Percentiles rank a stretch among this genome's conserved stretches.
Evolutionary conservation across 1,139 yeast species (phyloP).

Genomic region (Candida smagusa): DNA sequence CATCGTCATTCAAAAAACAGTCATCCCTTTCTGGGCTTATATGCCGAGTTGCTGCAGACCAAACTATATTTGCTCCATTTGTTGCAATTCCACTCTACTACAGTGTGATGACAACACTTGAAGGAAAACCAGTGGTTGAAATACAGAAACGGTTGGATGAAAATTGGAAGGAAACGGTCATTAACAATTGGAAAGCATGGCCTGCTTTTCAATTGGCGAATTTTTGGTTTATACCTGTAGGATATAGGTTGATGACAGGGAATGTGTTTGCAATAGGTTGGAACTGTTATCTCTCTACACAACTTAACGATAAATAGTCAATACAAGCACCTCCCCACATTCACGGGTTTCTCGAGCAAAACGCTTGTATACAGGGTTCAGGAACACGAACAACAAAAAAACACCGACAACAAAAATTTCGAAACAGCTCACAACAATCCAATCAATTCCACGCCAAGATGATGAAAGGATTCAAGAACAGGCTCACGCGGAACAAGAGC

Average conservation of each 20-base stretch:
- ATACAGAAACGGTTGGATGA: slow-evolving; percentile 33
- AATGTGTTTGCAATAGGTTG: slow-evolving; percentile 75
- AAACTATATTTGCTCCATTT: slow-evolving; percentile 71
- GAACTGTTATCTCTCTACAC: slow-evolving; percentile 73
- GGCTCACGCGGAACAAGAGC: slow-evolving; percentile 45
- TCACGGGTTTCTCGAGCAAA: background rate
- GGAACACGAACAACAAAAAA: background rate
- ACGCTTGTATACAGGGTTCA: background rate
- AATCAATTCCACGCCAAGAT: slow-evolving; percentile 21
- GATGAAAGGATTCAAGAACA: slow-evolving; percentile 52
- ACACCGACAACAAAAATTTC: background rate
- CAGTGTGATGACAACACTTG: slow-evolving; percentile 64
- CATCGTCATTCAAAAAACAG: slow-evolving; percentile 7
- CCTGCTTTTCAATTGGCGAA: slow-evolving; percentile 75
- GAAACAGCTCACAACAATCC: background rate
- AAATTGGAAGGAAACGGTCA: slow-evolving; percentile 59
- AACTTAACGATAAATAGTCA: slow-evolving; percentile 1
- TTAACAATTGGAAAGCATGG: slow-evolving; percentile 83
- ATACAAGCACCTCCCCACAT: no score
- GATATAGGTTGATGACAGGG: slow-evolving; percentile 63
- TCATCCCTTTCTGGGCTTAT: slow-evolving; percentile 11
- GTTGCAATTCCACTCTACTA: slow-evolving; percentile 67
- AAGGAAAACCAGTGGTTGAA: slow-evolving; percentile 26
- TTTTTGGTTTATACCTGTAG: slow-evolving; percentile 68
- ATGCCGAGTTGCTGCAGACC: slow-evolving; percentile 65